Conservation (phyloP, 306 rosid genomes). For the Glycyrrhiza uralensis region DNA sequence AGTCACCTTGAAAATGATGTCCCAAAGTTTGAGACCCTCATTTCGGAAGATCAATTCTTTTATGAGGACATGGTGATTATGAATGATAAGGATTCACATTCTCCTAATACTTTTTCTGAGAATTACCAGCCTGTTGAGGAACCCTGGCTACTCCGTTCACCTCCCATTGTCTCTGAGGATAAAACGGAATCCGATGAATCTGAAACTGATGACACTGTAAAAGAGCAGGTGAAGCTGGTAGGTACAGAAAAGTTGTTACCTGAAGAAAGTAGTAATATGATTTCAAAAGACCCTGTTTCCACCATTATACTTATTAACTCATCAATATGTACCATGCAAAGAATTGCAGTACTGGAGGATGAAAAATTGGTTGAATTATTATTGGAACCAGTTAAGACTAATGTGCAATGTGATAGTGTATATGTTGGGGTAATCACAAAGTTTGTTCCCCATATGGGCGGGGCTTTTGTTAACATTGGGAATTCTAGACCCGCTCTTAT, state of each 20-base stretch:
- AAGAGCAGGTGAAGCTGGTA: slow-evolving; percentile 45
- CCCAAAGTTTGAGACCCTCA: slow-evolving; percentile 33
- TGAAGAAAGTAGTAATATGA: slow-evolving; percentile 45
- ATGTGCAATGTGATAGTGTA: slow-evolving; percentile 90
- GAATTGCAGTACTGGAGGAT: slow-evolving; percentile 92
- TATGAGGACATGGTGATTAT: slow-evolving; percentile 31
- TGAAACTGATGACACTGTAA: slow-evolving; percentile 31
- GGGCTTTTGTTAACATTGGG: slow-evolving; percentile 92
- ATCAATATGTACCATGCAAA: slow-evolving; percentile 97
- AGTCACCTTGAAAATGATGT: slow-evolving; percentile 45
- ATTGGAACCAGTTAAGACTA: slow-evolving; percentile 88
- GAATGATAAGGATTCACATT: slow-evolving; percentile 34
- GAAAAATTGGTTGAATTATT: slow-evolving; percentile 79
- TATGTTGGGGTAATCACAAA: slow-evolving; percentile 82
- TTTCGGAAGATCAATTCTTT: slow-evolving; percentile 40
- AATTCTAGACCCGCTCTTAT: slow-evolving; percentile 73
- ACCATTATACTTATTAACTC: slow-evolving; percentile 78
- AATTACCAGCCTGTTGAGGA: slow-evolving; percentile 80
- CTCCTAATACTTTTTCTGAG: slow-evolving; percentile 34
- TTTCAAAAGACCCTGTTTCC: slow-evolving; percentile 53
- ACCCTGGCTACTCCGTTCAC: slow-evolving; percentile 70
- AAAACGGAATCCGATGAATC: slow-evolving; percentile 37
- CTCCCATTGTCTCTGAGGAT: slow-evolving; percentile 38
- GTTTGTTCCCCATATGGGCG: slow-evolving; percentile 95
- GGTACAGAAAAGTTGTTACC: slow-evolving; percentile 46